Base-by-base conservation (phyloP, 2,329 filamentous ascomycete species). In the Aspergillus pseudotamarii region DNA sequence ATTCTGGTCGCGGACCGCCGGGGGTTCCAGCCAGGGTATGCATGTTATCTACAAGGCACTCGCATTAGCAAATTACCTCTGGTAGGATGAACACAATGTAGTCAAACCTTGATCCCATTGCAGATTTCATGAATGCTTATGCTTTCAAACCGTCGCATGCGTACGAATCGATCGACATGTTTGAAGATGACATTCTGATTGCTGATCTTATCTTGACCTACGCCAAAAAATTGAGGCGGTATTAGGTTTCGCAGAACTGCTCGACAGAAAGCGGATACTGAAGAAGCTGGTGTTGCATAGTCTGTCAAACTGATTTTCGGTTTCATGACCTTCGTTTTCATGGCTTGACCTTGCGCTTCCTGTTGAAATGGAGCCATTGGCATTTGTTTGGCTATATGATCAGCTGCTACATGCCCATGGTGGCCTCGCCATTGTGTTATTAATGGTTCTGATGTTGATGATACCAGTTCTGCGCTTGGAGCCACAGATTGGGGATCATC, bases 181-280 rank as follows among this genome's bases (percentile, higher is more conserved):
- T 81, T 83, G 72, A 93, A 80, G 38, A 97, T 77, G 0, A 80
- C 71, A 0, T 75, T 73, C 64, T 86, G 84, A 79, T 97, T 97
- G 57, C 86, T 80, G 6, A 68, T 60, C 41, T 84, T 84, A 0
- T 78, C 76, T 1, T 83, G 74, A 1, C 84, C 86, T 21, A 74
- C 68, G 0, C 94, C 93, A 88, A 91, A 96, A 62, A 97, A 90
- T 3, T 82, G 85, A 50, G 83, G 80, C 0, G 94, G 94, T 32
- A 99, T 85, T 19, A 97, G 80, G 62, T 86, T 91, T 23, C 81
- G 81, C 34, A 97, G 73, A 0, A 90, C 89, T 3, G 92, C 90
- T 72, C 90, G 91, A 75, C 93, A 97, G 73, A 96, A 98, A 0
- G 92, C 90, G 4, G 94, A 96, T 2, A 98, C 91, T 55, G 88